Evolutionary conservation across 2,329 filamentous ascomycete species (phyloP).

Genomic region (Venturia nashicola): DNA sequence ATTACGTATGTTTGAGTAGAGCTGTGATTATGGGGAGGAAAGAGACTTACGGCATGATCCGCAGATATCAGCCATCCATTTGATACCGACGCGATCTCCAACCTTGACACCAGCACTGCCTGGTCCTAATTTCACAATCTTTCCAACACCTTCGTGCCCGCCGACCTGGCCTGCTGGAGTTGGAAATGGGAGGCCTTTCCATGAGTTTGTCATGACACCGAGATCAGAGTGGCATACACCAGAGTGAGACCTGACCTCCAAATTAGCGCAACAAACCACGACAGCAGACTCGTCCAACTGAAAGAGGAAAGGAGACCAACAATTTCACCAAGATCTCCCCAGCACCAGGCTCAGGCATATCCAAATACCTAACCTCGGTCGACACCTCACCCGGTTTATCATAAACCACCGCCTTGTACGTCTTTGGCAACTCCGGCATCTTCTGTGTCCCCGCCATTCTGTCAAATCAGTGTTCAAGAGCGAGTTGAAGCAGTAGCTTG

Average conservation of each 20-base stretch:
- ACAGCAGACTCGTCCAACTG: not conserved
- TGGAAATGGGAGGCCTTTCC: slow-evolving; percentile 44
- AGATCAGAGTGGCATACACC: slow-evolving; percentile 55
- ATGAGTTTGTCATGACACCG: slow-evolving; percentile 39
- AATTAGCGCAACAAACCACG: not conserved
- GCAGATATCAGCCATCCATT: slow-evolving; percentile 51
- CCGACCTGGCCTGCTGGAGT: slow-evolving; percentile 52
- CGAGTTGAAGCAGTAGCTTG: not conserved
- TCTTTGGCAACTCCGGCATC: slow-evolving; percentile 34
- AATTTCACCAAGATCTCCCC: slow-evolving; percentile 52
- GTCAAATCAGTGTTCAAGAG: not conserved
- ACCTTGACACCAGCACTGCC: slow-evolving; percentile 46
- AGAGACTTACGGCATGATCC: slow-evolving; percentile 33
- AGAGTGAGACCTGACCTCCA: slow-evolving; percentile 39
- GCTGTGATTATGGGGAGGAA: not conserved
- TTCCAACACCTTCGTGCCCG: slow-evolving; percentile 57
- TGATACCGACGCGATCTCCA: slow-evolving; percentile 59
- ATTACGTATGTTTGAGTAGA: not conserved
- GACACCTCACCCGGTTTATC: slow-evolving; percentile 54
- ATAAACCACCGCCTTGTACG: slow-evolving; percentile 52
- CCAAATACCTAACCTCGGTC: slow-evolving; percentile 50
- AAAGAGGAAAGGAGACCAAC: slow-evolving; percentile 23
- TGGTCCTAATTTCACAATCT: slow-evolving; percentile 52
- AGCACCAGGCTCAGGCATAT: slow-evolving; percentile 50
- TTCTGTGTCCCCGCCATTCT: slow-evolving; percentile 9